These are phyloP conservation scores for Trichoderma guizhouense DNA, from an alignment of 2,329 filamentous ascomycete species.

Conservation along the genomic window DNA sequence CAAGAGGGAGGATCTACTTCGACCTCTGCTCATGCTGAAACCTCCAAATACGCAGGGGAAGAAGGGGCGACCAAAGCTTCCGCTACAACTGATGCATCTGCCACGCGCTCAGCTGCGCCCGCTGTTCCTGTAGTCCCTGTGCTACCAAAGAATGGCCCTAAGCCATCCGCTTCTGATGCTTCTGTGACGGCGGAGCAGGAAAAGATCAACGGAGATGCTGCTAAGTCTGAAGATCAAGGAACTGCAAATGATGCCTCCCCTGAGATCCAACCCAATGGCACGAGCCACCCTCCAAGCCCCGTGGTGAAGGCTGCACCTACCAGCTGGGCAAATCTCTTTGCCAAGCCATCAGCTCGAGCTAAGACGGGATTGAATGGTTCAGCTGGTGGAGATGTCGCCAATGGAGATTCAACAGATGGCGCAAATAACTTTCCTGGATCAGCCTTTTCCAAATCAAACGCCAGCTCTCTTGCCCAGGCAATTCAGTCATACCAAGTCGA, in stretches of 20 bases:
- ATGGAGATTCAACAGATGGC: conserved; percentile 26
- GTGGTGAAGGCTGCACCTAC: conserved; percentile 32
- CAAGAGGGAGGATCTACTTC: neutral
- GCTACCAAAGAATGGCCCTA: conserved; percentile 40
- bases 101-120: conserved; percentile 34
- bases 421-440: conserved; percentile 26
- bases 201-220: conserved; percentile 17
- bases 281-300: conserved; percentile 24
- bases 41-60: conserved; percentile 22
- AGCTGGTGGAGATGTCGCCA: conserved; percentile 22
- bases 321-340: conserved; percentile 42
- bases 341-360: conserved; percentile 28
- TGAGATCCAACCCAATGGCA: neutral
- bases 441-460: conserved; percentile 44
- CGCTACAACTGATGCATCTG: conserved; percentile 26
- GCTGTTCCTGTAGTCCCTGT: conserved; percentile 47
- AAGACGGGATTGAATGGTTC: conserved; percentile 28
- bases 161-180: conserved; percentile 24
- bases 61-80: conserved; percentile 5
- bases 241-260: neutral
- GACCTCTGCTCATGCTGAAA: conserved; percentile 1
- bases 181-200: neutral
- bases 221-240: conserved; percentile 20
- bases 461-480: conserved; percentile 69
- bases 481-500: conserved; percentile 70